These are phyloP conservation scores for Neurospora sp. DNA, from an alignment of 495 filamentous ascomycete species.

Conservation along the genomic window DNA sequence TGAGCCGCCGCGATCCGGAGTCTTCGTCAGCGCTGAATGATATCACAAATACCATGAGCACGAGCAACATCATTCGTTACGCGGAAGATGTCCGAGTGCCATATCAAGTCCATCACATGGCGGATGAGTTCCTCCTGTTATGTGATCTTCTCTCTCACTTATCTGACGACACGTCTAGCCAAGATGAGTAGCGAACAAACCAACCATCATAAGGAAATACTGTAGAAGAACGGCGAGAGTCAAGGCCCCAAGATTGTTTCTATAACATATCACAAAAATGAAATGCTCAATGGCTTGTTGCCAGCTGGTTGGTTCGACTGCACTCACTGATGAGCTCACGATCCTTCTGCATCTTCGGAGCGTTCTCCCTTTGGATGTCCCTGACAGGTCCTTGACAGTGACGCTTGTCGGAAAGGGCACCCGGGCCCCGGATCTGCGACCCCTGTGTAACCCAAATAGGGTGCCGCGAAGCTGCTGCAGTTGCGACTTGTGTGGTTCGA, in stretches of 20 bases:
- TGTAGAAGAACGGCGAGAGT: background rate
- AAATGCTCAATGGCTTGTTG: background rate
- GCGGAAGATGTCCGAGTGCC: background rate
- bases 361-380: background rate
- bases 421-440: conserved; percentile 12
- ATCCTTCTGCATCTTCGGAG: background rate
- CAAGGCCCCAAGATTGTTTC: background rate
- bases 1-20: background rate
- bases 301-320: background rate
- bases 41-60: background rate
- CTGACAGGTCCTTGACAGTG: background rate
- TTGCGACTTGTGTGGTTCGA: background rate
- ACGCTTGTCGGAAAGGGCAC: conserved; percentile 7
- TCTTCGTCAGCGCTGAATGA: background rate
- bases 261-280: background rate
- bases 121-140: background rate
- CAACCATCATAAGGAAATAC: background rate
- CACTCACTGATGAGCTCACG: background rate
- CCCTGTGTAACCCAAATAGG: background rate
- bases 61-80: background rate
- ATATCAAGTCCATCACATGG: background rate
- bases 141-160: background rate
- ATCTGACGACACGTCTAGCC: background rate
- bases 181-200: background rate
- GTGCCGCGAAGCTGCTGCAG: background rate